Evolutionary conservation across 768 basidiomycete species (phyloP).

Genomic region (Lactifluus volemus): DNA sequence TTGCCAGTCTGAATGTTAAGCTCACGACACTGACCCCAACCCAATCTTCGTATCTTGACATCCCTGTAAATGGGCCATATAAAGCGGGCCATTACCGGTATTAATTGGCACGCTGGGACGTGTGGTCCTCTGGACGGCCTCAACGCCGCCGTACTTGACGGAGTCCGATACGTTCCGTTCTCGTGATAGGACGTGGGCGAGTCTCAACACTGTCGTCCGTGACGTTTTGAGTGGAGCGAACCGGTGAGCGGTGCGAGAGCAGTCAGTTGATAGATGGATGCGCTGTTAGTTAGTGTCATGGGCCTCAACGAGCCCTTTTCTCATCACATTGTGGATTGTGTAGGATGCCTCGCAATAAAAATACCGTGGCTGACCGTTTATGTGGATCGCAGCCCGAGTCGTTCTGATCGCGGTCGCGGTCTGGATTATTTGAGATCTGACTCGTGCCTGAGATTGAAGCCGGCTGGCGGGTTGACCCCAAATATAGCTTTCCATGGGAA

Average conservation of each 20-base stretch:
- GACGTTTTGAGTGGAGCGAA: constrained; percentile 8
- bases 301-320: constrained; percentile 53
- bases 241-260: constrained; percentile 1
- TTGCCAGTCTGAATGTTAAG: constrained; percentile 87
- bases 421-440: not conserved
- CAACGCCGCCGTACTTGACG: constrained; percentile 51
- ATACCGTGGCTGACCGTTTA: not conserved
- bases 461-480: not conserved
- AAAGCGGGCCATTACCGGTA: constrained; percentile 66
- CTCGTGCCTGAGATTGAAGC: not conserved
- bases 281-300: constrained; percentile 12
- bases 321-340: not conserved
- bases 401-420: not conserved
- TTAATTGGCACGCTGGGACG: constrained; percentile 27
- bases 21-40: constrained; percentile 63
- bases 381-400: not conserved
- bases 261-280: constrained; percentile 12
- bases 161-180: constrained; percentile 61
- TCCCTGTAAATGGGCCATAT: constrained; percentile 76
- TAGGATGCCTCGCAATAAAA: constrained; percentile 1
- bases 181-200: constrained; percentile 43
- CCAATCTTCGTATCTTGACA: constrained; percentile 88
- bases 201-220: constrained; percentile 35
- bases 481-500: constrained; percentile 8
- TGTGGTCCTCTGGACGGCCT: constrained; percentile 43